Base-by-base conservation (phyloP, 1,284 basidiomycete genomes). In the Malassezia furfur region DNA sequence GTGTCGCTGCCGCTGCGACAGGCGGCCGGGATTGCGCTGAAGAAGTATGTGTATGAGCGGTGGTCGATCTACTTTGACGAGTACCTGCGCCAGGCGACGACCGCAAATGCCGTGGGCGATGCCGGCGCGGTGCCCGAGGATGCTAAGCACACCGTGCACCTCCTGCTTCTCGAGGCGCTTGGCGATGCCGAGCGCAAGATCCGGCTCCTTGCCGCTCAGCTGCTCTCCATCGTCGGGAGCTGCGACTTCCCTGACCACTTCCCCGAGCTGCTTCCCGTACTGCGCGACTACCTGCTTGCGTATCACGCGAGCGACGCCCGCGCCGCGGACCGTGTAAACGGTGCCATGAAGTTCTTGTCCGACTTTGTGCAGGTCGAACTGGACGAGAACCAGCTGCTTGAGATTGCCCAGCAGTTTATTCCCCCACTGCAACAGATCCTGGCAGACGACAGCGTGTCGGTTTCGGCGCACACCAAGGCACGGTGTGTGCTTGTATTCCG, bases 401-500 rank as follows among this genome's bases (percentile, higher is more conserved):
- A 62, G 5, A 64, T 70, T 3, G 63, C 68, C 9, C 63, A 62
- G 28, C 61, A 70, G 39, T 59, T 71, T 25, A 44, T 72, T 15
- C 71, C 71, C 5, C 56, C 59, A 10, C 60, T 74, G 17, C 68
- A 70, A 21, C 48, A 50, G 5, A 57, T 72, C 1, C 38, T 74
- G 3, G 57, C 50, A 2, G 59, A 63, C 41, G 44, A 53, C 19
- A 43, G 60, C 4, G 43, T 30, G 8, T 47, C 40, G 28, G 57
- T 67, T 57, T 57, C 64, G n/a, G 47, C 65, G 2, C 52, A 59
- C 35, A 55, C 67, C 6, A 59, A 91, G 36, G 83, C 91, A 0
- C 82, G 88, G 43, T 85, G 88, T 1, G 79, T 98, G 11, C 82
- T 85, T 11, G 88, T 96, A 35, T 96, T 96, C 78, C 81, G 86